These are phyloP conservation scores for Discostella pseudostelligera DNA, from an alignment of 108 stramenopile species.

Conservation along the genomic window DNA sequence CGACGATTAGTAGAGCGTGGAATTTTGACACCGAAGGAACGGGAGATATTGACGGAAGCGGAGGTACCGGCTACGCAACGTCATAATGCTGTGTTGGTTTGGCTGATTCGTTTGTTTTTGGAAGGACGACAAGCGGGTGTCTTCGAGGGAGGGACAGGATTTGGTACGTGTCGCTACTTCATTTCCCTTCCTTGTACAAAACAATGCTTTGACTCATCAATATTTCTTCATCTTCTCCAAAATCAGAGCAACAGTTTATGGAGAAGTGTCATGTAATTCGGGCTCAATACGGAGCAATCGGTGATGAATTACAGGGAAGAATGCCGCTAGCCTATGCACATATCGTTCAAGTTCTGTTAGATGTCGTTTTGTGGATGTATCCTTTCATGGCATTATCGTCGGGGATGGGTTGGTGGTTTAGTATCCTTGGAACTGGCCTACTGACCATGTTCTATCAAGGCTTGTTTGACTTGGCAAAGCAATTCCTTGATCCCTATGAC, in stretches of 20 bases:
- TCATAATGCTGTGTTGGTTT: conserved; percentile 83
- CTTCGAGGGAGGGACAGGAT: conserved; percentile 75
- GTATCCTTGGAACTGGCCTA: conserved; percentile 74
- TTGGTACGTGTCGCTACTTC: conserved; percentile 21
- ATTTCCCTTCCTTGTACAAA: background rate
- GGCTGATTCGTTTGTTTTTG: conserved; percentile 80
- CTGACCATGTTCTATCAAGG: conserved; percentile 87
- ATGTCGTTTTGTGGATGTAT: conserved; percentile 86
- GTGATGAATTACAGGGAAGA: conserved; percentile 81
- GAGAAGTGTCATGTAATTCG: conserved; percentile 87
- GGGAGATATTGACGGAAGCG: conserved; percentile 70
- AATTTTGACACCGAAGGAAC: conserved; percentile 71
- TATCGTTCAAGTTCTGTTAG: conserved; percentile 86
- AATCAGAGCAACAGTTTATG: conserved; percentile 69
- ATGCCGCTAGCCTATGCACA: conserved; percentile 94
- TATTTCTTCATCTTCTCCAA: background rate
- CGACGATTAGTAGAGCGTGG: conserved; percentile 83
- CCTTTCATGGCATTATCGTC: conserved; percentile 81
- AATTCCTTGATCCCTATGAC: conserved; percentile 91
- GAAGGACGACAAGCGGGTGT: conserved; percentile 79
- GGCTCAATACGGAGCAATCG: conserved; percentile 83
- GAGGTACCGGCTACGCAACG: conserved; percentile 83
- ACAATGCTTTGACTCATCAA: background rate
- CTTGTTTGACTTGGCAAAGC: conserved; percentile 89
- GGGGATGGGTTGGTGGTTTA: conserved; percentile 76